phyloP scores from a whole-genome alignment of 129 eudicot species.

The Lactuca sativa region DNA sequence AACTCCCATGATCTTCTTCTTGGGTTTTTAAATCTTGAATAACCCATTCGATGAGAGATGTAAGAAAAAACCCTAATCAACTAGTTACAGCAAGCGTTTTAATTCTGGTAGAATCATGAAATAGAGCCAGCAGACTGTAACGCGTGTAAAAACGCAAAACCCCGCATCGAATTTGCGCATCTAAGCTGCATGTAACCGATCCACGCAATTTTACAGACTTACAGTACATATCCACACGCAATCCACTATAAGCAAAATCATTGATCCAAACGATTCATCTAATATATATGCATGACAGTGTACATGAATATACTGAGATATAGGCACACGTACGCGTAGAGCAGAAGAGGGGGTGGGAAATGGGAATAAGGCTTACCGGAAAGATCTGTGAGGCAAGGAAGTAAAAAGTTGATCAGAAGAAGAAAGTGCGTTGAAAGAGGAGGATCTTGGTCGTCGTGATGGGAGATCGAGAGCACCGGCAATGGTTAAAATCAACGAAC shows the following conservation, averaged over 20 bases:
- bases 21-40: neutral
- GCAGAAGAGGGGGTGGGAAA: neutral
- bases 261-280: slow-evolving; percentile 8
- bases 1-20: slow-evolving; percentile 5
- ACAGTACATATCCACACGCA: neutral
- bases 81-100: slow-evolving; percentile 6
- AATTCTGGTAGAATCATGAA: slow-evolving; percentile 2
- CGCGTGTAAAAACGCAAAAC: neutral
- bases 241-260: neutral
- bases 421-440: slow-evolving; percentile 33
- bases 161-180: slow-evolving; percentile 5
- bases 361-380: slow-evolving; percentile 10
- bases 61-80: neutral
- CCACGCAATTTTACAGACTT: neutral
- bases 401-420: slow-evolving; percentile 23
- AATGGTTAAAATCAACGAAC: neutral
- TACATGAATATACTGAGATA: slow-evolving; percentile 10
- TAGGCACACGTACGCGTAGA: neutral
- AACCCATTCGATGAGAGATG: neutral
- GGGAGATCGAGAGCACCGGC: slow-evolving; percentile 24
- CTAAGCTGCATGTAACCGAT: slow-evolving; percentile 22
- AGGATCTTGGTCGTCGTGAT: slow-evolving; percentile 13
- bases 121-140: neutral
- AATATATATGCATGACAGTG: slow-evolving; percentile 7
- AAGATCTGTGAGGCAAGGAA: slow-evolving; percentile 15